phyloP scores from a whole-genome alignment of 495 filamentous ascomycete species.

The Talaromyces trachyspermus region DNA sequence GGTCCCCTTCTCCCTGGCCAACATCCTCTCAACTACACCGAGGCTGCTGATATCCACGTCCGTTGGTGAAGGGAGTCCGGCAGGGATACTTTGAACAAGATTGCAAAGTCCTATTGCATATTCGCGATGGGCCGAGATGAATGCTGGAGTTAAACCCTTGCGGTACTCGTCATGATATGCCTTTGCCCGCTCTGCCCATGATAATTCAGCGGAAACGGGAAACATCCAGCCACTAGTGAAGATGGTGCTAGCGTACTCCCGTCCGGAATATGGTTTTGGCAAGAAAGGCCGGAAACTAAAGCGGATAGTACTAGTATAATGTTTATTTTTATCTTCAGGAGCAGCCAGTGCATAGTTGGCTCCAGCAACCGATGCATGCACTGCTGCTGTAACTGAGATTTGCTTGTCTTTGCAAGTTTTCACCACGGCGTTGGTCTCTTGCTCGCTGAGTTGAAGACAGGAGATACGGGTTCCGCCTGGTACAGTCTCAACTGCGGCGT shows the following conservation, averaged over 20 bases:
- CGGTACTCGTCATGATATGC: constrained; percentile 21
- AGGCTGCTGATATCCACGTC: constrained; percentile 27
- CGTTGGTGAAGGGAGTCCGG: constrained; percentile 13
- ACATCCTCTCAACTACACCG: constrained; percentile 16
- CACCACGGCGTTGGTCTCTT: constrained; percentile 12
- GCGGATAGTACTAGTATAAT: constrained; percentile 29
- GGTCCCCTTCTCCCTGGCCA: constrained; percentile 17
- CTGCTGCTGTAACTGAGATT: constrained; percentile 15
- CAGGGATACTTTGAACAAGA: constrained; percentile 10
- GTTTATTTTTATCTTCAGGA: constrained; percentile 11
- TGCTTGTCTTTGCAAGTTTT: constrained; percentile 13
- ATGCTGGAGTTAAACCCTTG: constrained; percentile 14
- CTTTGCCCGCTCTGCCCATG: constrained; percentile 22
- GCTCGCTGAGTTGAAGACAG: constrained; percentile 7
- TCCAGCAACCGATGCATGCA: constrained; percentile 22
- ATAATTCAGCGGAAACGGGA: constrained; percentile 12
- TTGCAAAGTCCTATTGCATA: constrained; percentile 16
- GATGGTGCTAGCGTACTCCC: constrained; percentile 16
- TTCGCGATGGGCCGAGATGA: constrained; percentile 19
- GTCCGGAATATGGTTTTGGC: constrained; percentile 17
- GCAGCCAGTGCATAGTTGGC: constrained; percentile 17
- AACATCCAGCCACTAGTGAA: constrained; percentile 22
- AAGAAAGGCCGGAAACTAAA: constrained; percentile 21
- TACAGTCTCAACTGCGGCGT: constrained; percentile 9
- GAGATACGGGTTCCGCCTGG: constrained; percentile 14